Evolutionary conservation across 1,284 basidiomycete species (phyloP).

Genomic region (Ustanciosporium gigantosporum): DNA sequence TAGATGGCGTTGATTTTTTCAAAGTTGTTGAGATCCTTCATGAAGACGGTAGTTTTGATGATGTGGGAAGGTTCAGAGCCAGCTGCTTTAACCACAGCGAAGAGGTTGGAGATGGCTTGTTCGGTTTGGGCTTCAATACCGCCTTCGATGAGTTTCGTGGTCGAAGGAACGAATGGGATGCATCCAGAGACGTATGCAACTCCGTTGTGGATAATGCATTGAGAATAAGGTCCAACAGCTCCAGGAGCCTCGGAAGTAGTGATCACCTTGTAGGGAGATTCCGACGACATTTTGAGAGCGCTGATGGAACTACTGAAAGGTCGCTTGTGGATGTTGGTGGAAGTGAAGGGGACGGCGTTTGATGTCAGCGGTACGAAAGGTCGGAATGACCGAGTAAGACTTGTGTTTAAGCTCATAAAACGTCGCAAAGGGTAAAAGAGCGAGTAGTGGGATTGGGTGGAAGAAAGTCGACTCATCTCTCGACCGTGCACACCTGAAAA

Average conservation of each 20-base stretch:
- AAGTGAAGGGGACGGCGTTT: background rate
- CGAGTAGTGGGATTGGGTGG: too few relatives aligned
- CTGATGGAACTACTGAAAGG: background rate
- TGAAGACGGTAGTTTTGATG: slow-evolving; percentile 70
- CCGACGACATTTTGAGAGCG: slow-evolving; percentile 21
- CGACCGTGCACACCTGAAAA: too few relatives aligned
- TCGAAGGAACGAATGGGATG: slow-evolving; percentile 79
- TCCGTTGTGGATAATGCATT: slow-evolving; percentile 77
- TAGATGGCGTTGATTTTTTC: slow-evolving; percentile 72
- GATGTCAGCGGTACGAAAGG: slow-evolving; percentile 13
- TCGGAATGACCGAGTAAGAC: too few relatives aligned
- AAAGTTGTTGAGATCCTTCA: slow-evolving; percentile 92
- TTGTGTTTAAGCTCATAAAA: too few relatives aligned
- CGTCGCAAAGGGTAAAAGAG: too few relatives aligned
- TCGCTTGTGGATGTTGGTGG: background rate
- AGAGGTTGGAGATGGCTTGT: slow-evolving; percentile 85
- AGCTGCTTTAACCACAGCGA: slow-evolving; percentile 78
- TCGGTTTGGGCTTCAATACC: slow-evolving; percentile 82
- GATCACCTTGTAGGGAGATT: slow-evolving; percentile 56
- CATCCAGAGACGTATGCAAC: slow-evolving; percentile 88
- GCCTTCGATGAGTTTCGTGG: slow-evolving; percentile 73
- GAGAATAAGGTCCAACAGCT: slow-evolving; percentile 63
- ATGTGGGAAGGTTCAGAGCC: slow-evolving; percentile 63
- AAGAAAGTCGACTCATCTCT: too few relatives aligned
- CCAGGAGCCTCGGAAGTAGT: slow-evolving; percentile 54